Evolutionary conservation across 2,329 filamentous ascomycete genomes (phyloP), one percentile per base, ranked within the genome.

Genomic region (Cladophialophora chaetospira): DNA sequence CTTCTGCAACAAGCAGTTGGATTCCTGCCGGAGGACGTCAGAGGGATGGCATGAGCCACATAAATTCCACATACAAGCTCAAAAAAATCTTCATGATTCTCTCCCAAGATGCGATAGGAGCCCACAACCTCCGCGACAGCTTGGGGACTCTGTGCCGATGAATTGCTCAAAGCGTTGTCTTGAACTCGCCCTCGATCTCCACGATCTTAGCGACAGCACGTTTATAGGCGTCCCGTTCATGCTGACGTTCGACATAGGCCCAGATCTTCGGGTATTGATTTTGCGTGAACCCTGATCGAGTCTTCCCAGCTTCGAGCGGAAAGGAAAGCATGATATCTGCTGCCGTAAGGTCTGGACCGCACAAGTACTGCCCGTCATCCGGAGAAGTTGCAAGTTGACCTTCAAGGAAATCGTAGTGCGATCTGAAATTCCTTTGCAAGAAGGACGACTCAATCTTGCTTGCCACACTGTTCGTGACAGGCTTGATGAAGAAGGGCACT

Each of bases 401-500:
- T 55, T 79, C 77, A 3, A 79, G 64, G 62, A 78, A 79, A 4
- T 68, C 64, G 50, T 77, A 73, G 42, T 78, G 72, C 4, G 69
- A 68, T 9, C 71, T 67, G 13, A 77, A 64, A 36, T 77, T 77
- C 17, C 70, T 71, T 4, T 67, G 61, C 13, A 79, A 61, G 60
- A 73, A 78, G 3, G 65, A 65, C 4, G 70, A 63, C 40, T 77
- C 71, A 15, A 79, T 68, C 48, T 72, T 71, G 31, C 71, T 69
- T 5, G 81, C 81, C 17, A 89, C 79, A 4, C 75, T 72, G 4
- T 73, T 72, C 11, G 84, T 84, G 58, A 89, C 77, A 2, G 85
- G 85, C 62, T 82, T 85, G 67, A 89, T 75, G 75, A 89, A 88
- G 77, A 88, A 89, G 0, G 86, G 86, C 0, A 86, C 79, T 0